Percentiles rank a stretch among this genome's conserved stretches.
Conservation (phyloP, 2,329 filamentous ascomycete genomes). For the Trichoderma brevicompactum region DNA sequence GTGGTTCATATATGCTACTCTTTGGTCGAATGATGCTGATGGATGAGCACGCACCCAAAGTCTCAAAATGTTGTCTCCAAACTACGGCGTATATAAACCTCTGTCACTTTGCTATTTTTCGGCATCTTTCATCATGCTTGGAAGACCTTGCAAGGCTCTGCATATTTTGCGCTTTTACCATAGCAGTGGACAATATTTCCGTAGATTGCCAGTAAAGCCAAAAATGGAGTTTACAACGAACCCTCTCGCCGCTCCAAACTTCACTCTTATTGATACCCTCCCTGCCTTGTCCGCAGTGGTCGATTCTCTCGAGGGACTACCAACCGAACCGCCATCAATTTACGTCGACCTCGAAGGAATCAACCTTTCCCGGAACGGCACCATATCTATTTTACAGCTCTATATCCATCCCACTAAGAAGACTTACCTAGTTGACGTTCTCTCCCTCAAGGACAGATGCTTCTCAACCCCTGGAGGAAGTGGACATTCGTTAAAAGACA, state of each 20-base stretch:
- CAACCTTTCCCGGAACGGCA: constrained; percentile 48
- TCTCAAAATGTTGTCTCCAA: no score
- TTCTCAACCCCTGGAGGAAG: constrained; percentile 38
- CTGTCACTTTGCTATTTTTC: no score
- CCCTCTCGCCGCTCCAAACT: neutral
- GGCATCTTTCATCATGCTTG: no score
- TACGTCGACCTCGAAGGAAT: constrained; percentile 56
- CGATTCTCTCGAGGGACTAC: constrained; percentile 21
- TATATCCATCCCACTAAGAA: constrained; percentile 38
- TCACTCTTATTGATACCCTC: constrained; percentile 17
- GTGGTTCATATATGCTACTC: no score
- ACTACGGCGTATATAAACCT: no score
- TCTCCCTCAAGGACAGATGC: constrained; percentile 41
- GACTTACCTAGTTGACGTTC: constrained; percentile 52
- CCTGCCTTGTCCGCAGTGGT: neutral
- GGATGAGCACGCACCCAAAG: no score
- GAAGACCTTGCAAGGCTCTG: no score
- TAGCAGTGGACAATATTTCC: no score
- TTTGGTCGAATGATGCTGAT: no score
- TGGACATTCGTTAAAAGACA: constrained; percentile 39
- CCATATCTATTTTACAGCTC: constrained; percentile 51
- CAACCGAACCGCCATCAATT: constrained; percentile 42
- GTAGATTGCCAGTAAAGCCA: no score
- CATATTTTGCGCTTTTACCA: no score
- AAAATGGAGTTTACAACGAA: no score